Evolutionary conservation across 2,329 filamentous ascomycete genomes (phyloP).

Genomic region (Hymenoscyphus albidus): DNA sequence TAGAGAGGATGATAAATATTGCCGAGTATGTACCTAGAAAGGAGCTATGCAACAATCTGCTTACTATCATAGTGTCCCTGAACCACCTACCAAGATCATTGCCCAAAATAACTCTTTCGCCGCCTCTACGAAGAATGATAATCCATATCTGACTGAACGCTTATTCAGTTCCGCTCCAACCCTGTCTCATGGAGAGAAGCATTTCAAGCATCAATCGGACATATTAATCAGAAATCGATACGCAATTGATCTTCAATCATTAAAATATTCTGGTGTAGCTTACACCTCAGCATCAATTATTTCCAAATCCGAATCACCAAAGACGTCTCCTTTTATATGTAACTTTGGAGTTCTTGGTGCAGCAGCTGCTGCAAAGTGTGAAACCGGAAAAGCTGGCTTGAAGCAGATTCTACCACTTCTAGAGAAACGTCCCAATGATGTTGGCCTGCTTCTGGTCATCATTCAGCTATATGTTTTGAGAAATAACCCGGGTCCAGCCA

Average conservation of each 20-base stretch:
- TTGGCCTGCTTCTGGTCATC: constrained; percentile 75
- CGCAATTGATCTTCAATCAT: constrained; percentile 59
- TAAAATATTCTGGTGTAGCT: constrained; percentile 63
- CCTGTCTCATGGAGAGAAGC: constrained; percentile 54
- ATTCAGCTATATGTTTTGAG: constrained; percentile 75
- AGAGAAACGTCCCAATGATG: constrained; percentile 70
- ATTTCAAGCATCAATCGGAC: constrained; percentile 68
- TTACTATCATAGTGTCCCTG: constrained; percentile 53
- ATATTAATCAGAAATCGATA: constrained; percentile 60
- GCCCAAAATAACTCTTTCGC: constrained; percentile 60
- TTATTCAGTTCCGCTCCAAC: constrained; percentile 52
- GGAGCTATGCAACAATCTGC: constrained; percentile 11
- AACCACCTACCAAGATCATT: constrained; percentile 62
- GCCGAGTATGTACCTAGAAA: constrained; percentile 48
- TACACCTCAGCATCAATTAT: constrained; percentile 44
- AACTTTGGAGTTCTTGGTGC: constrained; percentile 64
- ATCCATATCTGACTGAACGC: constrained; percentile 66
- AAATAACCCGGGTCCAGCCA: constrained; percentile 69
- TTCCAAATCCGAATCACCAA: constrained; percentile 44
- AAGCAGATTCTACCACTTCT: constrained; percentile 66
- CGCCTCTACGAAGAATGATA: constrained; percentile 44
- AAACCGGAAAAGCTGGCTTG: constrained; percentile 62
- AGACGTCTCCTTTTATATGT: constrained; percentile 48
- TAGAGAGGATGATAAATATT: constrained; percentile 59
- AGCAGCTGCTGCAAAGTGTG: constrained; percentile 65